A percentile compares a stretch with the other conserved stretches of the same genome.
Evolutionary conservation across 257 asterid genomes (phyloP).

Genomic region (Solanum chmielewskii): DNA sequence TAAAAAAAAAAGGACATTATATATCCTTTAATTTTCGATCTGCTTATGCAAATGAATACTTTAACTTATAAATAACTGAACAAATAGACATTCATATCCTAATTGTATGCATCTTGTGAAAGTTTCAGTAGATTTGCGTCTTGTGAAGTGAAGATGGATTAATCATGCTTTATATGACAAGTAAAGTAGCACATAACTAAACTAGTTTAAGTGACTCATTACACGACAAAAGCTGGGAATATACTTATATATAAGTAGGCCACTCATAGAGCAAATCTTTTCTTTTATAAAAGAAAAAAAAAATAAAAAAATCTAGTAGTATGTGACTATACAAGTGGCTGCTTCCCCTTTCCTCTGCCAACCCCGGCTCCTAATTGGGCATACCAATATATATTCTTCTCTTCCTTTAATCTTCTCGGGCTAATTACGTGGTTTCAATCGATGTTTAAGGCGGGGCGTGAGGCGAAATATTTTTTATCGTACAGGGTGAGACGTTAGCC

Average conservation of each 20-base stretch:
- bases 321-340: neutral
- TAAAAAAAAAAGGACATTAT: too few relatives aligned
- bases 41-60: too few relatives aligned
- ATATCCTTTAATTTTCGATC: too few relatives aligned
- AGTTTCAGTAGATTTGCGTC: neutral
- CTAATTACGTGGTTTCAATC: neutral
- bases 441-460: too few relatives aligned
- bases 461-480: too few relatives aligned
- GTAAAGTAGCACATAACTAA: neutral
- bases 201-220: neutral
- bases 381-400: neutral
- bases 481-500: fast-evolving
- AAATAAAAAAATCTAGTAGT: neutral
- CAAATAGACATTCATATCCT: too few relatives aligned
- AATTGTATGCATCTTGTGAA: too few relatives aligned
- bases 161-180: neutral
- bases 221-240: neutral
- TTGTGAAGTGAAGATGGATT: neutral
- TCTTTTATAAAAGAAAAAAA: neutral
- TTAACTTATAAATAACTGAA: too few relatives aligned
- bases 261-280: neutral
- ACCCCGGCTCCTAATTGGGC: neutral
- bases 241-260: neutral
- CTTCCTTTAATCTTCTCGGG: neutral
- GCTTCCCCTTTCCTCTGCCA: neutral